Base-by-base conservation (phyloP, 495 filamentous ascomycete species). In the Aspergillus bertholletiae region DNA sequence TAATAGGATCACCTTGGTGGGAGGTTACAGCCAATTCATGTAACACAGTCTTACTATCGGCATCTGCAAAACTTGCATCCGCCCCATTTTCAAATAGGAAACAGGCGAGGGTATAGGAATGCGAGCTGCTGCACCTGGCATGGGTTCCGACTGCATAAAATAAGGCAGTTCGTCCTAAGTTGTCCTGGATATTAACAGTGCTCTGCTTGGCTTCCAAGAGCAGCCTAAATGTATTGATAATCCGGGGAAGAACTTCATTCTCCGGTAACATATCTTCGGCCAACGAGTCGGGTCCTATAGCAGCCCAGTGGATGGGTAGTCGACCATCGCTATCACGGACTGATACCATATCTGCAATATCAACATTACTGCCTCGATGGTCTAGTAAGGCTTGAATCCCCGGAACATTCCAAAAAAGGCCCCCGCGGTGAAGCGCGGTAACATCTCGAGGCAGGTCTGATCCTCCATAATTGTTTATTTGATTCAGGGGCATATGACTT, bases 241-340 rank as follows among this genome's bases (percentile, higher is more conserved):
- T 44, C 7, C 28, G 41, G 24, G 44, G 18, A 28, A 21, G 41
- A 32, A 56, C 48, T 24, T 50, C 34, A 12, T 53, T 44, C 22
- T 54, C 46, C 13, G 39, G 32, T 9, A 51, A n/a, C 22, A 26
- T 49, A 24, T 23, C 23, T 46, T 55, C 51, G 2, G 30, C n/a
- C 23, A 20, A 15, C 24, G 35, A 30, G 17, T 30, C 35, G 2
- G 8, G 34, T n/a, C 51, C 59, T 15, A 46, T 50, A 23, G 55
- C 51, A 13, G 59, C 59, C 49, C 46, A 62, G 30, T 62, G 59
- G 15, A 62, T 48, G 15, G 55, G 59, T 7, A 62, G 47, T 2
- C 55, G 55, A 2, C 59, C 55, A 18, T 51, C 45, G 45, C 59
- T 53, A 40, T 62, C 55, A 24, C 35, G 46, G 7, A 8, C 54